Conservation (phyloP, 495 filamentous ascomycete species). For the Usnea hakonensis region DNA sequence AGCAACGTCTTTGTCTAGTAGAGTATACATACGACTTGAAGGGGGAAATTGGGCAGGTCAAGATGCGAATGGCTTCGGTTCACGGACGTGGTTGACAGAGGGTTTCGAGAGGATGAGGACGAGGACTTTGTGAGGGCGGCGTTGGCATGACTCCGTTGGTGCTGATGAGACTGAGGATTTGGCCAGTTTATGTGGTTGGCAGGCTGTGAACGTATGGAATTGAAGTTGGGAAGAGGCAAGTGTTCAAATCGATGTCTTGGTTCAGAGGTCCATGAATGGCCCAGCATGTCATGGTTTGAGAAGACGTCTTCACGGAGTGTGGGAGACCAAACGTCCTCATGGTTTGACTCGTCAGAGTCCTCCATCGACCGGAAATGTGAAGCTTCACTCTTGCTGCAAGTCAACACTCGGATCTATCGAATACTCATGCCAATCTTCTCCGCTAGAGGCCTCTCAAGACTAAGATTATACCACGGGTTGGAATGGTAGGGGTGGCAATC, state of each 20-base stretch:
- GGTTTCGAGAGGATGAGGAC: not conserved
- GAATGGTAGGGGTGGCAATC: not conserved
- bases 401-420: not conserved
- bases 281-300: conserved; percentile 1
- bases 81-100: not conserved
- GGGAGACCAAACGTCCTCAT: conserved; percentile 15
- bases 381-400: not conserved
- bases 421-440: not conserved
- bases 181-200: conserved; percentile 1
- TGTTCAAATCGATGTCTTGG: not conserved
- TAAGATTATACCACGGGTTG: not conserved
- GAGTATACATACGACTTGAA: conserved; percentile 3
- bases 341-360: conserved; percentile 5
- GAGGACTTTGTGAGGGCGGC: not conserved
- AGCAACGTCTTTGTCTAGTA: not conserved
- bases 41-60: conserved; percentile 18
- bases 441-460: not conserved
- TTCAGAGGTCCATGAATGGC: not conserved
- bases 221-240: conserved; percentile 11
- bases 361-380: conserved; percentile 6
- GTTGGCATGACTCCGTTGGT: not conserved
- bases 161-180: conserved; percentile 3
- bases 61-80: conserved; percentile 11
- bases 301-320: conserved; percentile 11
- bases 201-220: conserved; percentile 8